Evolutionary conservation across 2,329 filamentous ascomycete species (phyloP).

Genomic region (Hymenoscyphus fraxineus): DNA sequence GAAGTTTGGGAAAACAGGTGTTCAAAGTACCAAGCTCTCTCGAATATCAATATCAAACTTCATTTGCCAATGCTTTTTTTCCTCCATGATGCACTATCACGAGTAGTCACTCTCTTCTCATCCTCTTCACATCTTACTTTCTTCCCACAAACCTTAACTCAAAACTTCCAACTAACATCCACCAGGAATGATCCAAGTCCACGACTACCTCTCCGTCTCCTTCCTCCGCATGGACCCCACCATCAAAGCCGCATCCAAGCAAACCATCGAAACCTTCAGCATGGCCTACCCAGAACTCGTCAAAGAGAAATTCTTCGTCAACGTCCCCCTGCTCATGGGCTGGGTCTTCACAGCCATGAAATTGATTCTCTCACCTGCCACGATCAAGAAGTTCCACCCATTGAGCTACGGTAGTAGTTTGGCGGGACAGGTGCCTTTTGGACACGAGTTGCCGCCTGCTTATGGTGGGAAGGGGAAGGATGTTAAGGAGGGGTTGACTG

Average conservation of each 20-base stretch:
- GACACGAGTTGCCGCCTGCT: conserved; percentile 62
- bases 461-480: conserved; percentile 72
- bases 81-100: too few relatives aligned
- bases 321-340: conserved; percentile 83
- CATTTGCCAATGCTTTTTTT: too few relatives aligned
- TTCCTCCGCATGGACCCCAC: conserved; percentile 78
- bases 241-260: conserved; percentile 71
- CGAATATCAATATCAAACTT: too few relatives aligned
- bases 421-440: conserved; percentile 58
- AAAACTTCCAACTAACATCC: neutral
- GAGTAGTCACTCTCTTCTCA: too few relatives aligned
- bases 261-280: conserved; percentile 78
- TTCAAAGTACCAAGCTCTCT: too few relatives aligned
- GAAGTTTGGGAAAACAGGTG: too few relatives aligned
- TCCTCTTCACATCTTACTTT: too few relatives aligned
- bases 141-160: too few relatives aligned
- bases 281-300: conserved; percentile 87
- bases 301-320: conserved; percentile 91
- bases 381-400: conserved; percentile 75
- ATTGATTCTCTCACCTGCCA: conserved; percentile 68
- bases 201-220: conserved; percentile 85
- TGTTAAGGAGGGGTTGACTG: conserved; percentile 34
- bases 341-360: conserved; percentile 78
- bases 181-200: conserved; percentile 70
- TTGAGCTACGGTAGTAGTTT: conserved; percentile 70